Evolutionary conservation across 140 eudicot species (phyloP).

Genomic region (Senecio squalidus): DNA sequence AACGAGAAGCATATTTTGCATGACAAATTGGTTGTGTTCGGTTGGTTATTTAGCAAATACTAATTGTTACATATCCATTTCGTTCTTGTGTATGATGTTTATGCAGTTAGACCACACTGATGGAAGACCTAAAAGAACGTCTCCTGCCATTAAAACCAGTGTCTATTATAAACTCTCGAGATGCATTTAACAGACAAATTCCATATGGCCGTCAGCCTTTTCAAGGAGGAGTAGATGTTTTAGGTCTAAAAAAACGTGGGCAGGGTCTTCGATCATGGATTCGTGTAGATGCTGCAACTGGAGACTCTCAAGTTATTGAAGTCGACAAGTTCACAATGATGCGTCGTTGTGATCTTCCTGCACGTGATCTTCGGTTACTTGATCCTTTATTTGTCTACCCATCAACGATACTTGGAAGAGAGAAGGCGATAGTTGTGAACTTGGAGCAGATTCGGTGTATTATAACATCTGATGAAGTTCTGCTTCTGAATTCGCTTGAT

Average conservation of each 20-base stretch:
- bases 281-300: conserved; percentile 66
- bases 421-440: conserved; percentile 94
- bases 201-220: conserved; percentile 57
- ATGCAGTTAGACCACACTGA: conserved; percentile 26
- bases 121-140: conserved; percentile 84
- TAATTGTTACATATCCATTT: neutral
- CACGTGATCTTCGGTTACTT: conserved; percentile 84
- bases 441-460: conserved; percentile 97
- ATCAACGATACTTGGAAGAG: conserved; percentile 92
- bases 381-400: conserved; percentile 95
- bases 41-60: neutral
- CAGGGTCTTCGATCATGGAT: conserved; percentile 97
- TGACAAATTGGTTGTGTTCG: neutral
- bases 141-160: conserved; percentile 60
- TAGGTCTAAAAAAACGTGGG: conserved; percentile 81
- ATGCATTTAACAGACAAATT: conserved; percentile 42
- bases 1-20: neutral
- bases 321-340: conserved; percentile 90
- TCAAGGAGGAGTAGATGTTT: conserved; percentile 66
- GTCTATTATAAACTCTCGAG: conserved; percentile 53
- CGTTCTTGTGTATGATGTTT: neutral
- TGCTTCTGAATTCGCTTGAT: conserved; percentile 80
- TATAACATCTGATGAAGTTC: conserved; percentile 92
- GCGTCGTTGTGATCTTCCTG: conserved; percentile 95
- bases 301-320: conserved; percentile 76